A percentile compares a stretch with the other conserved stretches of the same genome.
phyloP scores from a whole-genome alignment of 2,329 filamentous ascomycete genomes.

The Aspergillus ochraceus region DNA sequence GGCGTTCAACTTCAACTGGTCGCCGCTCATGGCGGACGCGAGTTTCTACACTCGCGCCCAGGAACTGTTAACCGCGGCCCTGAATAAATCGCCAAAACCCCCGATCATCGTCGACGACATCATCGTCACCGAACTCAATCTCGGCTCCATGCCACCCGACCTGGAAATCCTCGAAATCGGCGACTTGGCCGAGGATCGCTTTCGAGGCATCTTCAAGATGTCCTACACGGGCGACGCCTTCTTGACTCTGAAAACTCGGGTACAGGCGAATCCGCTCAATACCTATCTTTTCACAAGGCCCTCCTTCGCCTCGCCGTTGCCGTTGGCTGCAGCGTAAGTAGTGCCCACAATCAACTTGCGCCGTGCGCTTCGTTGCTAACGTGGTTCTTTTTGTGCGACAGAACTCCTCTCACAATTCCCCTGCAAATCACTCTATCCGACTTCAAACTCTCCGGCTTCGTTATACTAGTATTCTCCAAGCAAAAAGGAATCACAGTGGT shows the following conservation, averaged over 20 bases:
- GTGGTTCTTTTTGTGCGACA: constrained; percentile 20
- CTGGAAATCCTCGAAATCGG: constrained; percentile 97
- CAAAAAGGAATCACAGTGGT: constrained; percentile 96
- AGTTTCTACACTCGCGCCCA: constrained; percentile 85
- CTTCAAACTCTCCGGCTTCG: constrained; percentile 93
- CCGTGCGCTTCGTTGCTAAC: constrained; percentile 1
- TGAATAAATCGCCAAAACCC: constrained; percentile 97
- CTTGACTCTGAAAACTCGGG: constrained; percentile 89
- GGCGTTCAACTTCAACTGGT: constrained; percentile 99
- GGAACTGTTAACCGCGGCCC: constrained; percentile 87
- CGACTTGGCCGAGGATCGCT: constrained; percentile 93
- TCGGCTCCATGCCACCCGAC: constrained; percentile 90
- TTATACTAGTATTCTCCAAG: constrained; percentile 95
- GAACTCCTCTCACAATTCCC: constrained; percentile 90
- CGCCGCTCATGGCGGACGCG: constrained; percentile 93
- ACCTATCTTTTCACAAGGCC: constrained; percentile 92
- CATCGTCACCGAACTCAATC: constrained; percentile 94
- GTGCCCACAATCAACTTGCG: neutral
- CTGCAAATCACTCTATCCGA: constrained; percentile 94
- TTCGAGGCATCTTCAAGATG: constrained; percentile 99
- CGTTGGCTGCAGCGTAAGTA: constrained; percentile 73
- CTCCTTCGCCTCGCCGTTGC: constrained; percentile 87
- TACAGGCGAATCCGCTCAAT: constrained; percentile 97
- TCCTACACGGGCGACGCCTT: constrained; percentile 95
- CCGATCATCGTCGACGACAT: constrained; percentile 99